Percentiles rank a stretch among this genome's conserved stretches.
Conservation (phyloP, 768 basidiomycete species). For the Rhizopogon vesiculosus region DNA sequence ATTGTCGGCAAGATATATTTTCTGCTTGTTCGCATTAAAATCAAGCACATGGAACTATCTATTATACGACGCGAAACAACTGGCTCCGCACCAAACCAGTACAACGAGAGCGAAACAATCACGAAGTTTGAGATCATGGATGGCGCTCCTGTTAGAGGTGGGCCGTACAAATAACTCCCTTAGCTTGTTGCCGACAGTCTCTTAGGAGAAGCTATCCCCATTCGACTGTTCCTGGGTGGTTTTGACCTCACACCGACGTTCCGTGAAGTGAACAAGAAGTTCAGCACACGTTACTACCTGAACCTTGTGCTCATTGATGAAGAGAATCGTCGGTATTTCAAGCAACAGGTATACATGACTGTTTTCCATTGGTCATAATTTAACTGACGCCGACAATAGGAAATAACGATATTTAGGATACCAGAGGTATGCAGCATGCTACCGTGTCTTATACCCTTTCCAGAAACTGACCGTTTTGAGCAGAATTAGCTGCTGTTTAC, state of each 20-base stretch:
- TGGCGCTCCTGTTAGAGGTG: conserved; percentile 93
- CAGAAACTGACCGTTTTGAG: conserved; percentile 2
- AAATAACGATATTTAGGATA: conserved; percentile 89
- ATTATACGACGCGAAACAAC: conserved; percentile 98
- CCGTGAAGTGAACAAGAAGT: conserved; percentile 99
- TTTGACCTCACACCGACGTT: conserved; percentile 99
- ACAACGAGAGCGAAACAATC: conserved; percentile 98
- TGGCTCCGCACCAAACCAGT: conserved; percentile 96
- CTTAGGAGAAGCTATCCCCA: conserved; percentile 95
- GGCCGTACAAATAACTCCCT: conserved; percentile 9
- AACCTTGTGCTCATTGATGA: conserved; percentile 97
- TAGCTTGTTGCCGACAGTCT: background rate
- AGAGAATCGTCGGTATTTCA: conserved; percentile 96
- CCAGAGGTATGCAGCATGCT: conserved; percentile 73
- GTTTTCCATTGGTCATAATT: background rate
- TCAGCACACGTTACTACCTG: conserved; percentile 94
- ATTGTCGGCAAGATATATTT: conserved; percentile 99
- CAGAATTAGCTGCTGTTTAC: conserved; percentile 29
- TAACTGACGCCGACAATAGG: conserved; percentile 32
- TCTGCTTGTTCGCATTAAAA: conserved; percentile 96
- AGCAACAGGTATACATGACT: conserved; percentile 68
- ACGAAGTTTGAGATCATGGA: conserved; percentile 99
- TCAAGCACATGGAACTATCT: conserved; percentile 99
- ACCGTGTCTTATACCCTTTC: background rate
- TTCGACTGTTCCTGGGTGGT: conserved; percentile 94